phyloP scores from a whole-genome alignment of 2,329 filamentous ascomycete species.

The Sarocladium oryzae region DNA sequence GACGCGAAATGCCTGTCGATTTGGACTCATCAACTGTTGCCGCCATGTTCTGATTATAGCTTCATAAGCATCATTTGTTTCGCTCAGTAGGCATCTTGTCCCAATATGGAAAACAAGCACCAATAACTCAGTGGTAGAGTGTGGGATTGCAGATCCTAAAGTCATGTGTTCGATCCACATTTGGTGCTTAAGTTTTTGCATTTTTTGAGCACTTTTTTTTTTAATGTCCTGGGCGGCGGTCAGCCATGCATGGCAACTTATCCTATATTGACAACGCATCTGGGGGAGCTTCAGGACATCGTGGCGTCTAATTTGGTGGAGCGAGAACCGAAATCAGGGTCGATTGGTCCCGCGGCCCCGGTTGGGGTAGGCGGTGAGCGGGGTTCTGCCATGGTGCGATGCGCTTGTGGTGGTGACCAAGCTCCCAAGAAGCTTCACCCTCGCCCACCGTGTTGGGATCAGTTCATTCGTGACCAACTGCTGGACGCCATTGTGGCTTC shows the following conservation, averaged over 20 bases:
- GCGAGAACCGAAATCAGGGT: background rate
- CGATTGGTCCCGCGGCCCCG: background rate
- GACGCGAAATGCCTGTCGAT: too few species aligned
- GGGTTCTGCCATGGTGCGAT: constrained; percentile 6
- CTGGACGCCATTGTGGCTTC: background rate
- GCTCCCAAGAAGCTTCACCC: constrained; percentile 6
- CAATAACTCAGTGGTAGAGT: constrained; percentile 9
- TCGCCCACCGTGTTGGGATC: background rate
- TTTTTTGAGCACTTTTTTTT: background rate
- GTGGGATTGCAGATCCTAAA: constrained; percentile 9
- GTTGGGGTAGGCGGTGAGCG: background rate
- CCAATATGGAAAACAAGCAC: background rate
- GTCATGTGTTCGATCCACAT: constrained; percentile 9
- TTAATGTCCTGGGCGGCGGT: too few species aligned
- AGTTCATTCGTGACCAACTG: background rate
- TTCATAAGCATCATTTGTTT: constrained; percentile 9
- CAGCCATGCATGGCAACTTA: too few species aligned
- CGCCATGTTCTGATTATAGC: too few species aligned
- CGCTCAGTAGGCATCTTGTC: background rate
- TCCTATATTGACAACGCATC: background rate
- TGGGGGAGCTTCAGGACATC: background rate
- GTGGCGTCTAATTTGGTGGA: background rate
- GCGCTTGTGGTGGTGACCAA: background rate
- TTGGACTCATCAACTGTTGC: too few species aligned
- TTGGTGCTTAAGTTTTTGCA: background rate